Percentiles rank a stretch among this genome's conserved stretches.
Evolutionary conservation across 768 basidiomycete species (phyloP).

Genomic region (Leccinum rimulosum): DNA sequence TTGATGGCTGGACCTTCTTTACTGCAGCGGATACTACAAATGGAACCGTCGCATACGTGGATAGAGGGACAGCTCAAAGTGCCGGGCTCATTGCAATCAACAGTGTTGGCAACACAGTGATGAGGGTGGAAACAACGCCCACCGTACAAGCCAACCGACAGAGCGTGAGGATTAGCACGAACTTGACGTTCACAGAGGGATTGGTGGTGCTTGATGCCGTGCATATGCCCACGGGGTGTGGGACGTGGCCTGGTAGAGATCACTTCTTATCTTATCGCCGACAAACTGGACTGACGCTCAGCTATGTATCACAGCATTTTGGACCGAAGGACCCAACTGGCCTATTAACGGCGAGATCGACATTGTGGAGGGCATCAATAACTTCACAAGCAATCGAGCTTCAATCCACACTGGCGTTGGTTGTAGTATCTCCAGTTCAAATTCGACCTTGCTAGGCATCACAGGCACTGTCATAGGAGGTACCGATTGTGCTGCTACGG

Average conservation of each 20-base stretch:
- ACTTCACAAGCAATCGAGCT: conserved; percentile 78
- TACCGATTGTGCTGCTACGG: conserved; percentile 66
- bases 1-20: conserved; percentile 78
- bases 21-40: conserved; percentile 71
- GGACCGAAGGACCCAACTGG: conserved; percentile 49
- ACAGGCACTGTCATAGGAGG: conserved; percentile 65
- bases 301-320: conserved; percentile 36
- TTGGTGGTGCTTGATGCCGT: conserved; percentile 79
- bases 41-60: conserved; percentile 67
- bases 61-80: conserved; percentile 55
- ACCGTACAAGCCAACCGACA: conserved; percentile 64
- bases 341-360: conserved; percentile 69
- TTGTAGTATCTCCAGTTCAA: conserved; percentile 56
- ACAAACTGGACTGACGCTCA: not conserved
- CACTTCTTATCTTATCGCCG: not conserved
- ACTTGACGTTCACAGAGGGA: conserved; percentile 56
- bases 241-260: conserved; percentile 66
- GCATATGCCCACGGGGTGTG: conserved; percentile 91
- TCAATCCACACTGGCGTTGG: conserved; percentile 78
- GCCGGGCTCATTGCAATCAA: conserved; percentile 68
- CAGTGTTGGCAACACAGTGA: conserved; percentile 72
- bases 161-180: conserved; percentile 75
- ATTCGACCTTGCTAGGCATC: conserved; percentile 50
- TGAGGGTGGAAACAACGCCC: conserved; percentile 85
- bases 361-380: conserved; percentile 79